Conservation (phyloP, 2,329 filamentous ascomycete genomes). For the Phoma sp. region DNA sequence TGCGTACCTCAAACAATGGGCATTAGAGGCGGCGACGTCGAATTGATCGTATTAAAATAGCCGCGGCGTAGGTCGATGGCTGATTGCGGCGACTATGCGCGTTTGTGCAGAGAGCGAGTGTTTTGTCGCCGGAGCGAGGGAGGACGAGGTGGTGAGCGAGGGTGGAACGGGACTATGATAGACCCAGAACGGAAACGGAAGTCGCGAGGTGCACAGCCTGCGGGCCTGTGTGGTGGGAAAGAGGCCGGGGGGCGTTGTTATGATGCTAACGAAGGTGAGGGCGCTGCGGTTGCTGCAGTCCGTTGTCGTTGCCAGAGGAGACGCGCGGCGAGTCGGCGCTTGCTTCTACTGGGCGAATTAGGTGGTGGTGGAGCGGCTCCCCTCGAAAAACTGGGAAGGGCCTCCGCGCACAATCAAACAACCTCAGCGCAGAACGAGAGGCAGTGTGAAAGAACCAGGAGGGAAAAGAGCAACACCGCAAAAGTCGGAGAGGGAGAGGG, state of each 20-base stretch:
- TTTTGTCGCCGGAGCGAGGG: conserved; percentile 23
- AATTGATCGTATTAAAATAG: conserved; percentile 31
- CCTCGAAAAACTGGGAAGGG: conserved; percentile 23
- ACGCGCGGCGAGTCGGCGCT: conserved; percentile 45
- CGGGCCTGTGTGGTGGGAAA: conserved; percentile 9
- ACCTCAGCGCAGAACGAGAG: conserved; percentile 41
- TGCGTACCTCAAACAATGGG: conserved; percentile 51
- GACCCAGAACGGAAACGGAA: conserved; percentile 1
- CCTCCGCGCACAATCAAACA: conserved; percentile 21
- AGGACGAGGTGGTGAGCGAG: conserved; percentile 12
- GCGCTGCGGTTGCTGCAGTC: conserved; percentile 33
- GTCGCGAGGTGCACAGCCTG: conserved; percentile 5
- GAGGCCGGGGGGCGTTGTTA: conserved; percentile 22
- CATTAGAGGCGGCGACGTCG: conserved; percentile 45
- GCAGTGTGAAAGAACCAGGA: conserved; percentile 33
- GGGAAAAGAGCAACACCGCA: conserved; percentile 22
- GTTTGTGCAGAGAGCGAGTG: conserved; percentile 16
- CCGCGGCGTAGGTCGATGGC: conserved; percentile 16
- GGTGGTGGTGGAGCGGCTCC: conserved; percentile 36
- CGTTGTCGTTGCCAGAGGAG: conserved; percentile 40
- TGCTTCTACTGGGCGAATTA: conserved; percentile 26
- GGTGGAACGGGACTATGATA: conserved; percentile 2
- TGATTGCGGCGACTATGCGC: conserved; percentile 5
- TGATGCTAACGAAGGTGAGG: conserved; percentile 39
- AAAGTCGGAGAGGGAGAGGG: conserved; percentile 34